Evolutionary conservation across 1,284 basidiomycete genomes (phyloP).

Genomic region (Cutaneotrichosporon sp.): DNA sequence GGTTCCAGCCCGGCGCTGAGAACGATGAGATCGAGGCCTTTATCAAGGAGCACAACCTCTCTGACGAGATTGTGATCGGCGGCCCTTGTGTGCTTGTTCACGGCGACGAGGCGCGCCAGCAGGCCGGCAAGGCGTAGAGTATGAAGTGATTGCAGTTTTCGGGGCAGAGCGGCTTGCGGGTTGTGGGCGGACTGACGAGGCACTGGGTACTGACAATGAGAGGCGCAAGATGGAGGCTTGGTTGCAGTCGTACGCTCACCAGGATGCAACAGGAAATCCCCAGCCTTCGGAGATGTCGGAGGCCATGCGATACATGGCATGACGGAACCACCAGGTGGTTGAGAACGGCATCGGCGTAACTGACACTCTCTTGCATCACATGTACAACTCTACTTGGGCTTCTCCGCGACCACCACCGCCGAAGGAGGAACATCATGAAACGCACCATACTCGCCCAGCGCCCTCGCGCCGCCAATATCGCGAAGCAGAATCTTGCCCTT

Average conservation of each 20-base stretch:
- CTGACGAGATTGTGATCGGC: constrained; percentile 66
- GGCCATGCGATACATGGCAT: too few relatives aligned
- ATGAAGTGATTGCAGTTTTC: not conserved
- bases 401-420: not conserved
- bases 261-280: too few relatives aligned
- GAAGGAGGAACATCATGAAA: too few relatives aligned
- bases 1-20: constrained; percentile 83
- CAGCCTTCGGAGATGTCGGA: too few relatives aligned
- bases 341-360: too few relatives aligned
- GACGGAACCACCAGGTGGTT: too few relatives aligned
- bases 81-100: constrained; percentile 71
- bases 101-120: constrained; percentile 57
- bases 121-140: constrained; percentile 22
- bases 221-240: not conserved
- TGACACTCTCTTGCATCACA: too few relatives aligned
- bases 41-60: constrained; percentile 60
- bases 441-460: too few relatives aligned
- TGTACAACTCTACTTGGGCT: not conserved
- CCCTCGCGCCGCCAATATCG: too few relatives aligned
- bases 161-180: not conserved
- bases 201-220: not conserved
- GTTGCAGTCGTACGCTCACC: not conserved
- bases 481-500: constrained; percentile 9
- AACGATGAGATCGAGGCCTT: constrained; percentile 60
- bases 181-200: not conserved